Conservation (phyloP, 2,329 filamentous ascomycete species). For the Monosporascus sp. region DNA sequence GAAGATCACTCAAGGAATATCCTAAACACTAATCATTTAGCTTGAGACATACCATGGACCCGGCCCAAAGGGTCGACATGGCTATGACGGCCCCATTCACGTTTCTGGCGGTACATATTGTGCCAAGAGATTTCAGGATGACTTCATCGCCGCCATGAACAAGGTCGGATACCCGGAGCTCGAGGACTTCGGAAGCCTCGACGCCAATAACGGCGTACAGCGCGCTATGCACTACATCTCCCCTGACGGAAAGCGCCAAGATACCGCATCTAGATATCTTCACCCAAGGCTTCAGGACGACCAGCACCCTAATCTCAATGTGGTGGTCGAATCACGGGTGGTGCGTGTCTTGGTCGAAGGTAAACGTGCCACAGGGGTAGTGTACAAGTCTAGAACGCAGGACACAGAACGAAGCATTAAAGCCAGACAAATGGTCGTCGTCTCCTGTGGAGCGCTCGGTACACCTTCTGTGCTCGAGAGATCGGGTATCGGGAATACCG, state of each 20-base stretch:
- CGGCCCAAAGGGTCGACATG: conserved; percentile 40
- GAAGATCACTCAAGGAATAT: too few relatives aligned
- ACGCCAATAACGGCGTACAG: conserved; percentile 22
- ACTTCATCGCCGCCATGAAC: conserved; percentile 42
- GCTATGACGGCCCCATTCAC: conserved; percentile 47
- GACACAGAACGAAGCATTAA: conserved; percentile 15
- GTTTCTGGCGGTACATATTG: conserved; percentile 45
- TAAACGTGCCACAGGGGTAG: too few relatives aligned
- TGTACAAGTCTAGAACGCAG: too few relatives aligned
- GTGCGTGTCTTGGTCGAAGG: conserved; percentile 9
- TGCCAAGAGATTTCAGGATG: conserved; percentile 33
- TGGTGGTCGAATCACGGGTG: conserved; percentile 46
- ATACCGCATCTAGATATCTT: conserved; percentile 43
- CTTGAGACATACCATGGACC: conserved; percentile 50
- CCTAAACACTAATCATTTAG: conserved; percentile 11
- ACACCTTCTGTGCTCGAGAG: conserved; percentile 42
- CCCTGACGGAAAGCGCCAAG: conserved; percentile 41
- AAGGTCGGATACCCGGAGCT: conserved; percentile 44
- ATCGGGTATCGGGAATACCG: conserved; percentile 40
- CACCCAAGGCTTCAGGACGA: conserved; percentile 40
- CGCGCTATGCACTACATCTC: not conserved
- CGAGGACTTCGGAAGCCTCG: conserved; percentile 46
- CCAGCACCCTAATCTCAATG: conserved; percentile 42
- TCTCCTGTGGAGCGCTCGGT: conserved; percentile 32
- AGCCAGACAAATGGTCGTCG: conserved; percentile 40